Evolutionary conservation across 1,284 basidiomycete species (phyloP).

Genomic region (Anthracocystis walkeri): DNA sequence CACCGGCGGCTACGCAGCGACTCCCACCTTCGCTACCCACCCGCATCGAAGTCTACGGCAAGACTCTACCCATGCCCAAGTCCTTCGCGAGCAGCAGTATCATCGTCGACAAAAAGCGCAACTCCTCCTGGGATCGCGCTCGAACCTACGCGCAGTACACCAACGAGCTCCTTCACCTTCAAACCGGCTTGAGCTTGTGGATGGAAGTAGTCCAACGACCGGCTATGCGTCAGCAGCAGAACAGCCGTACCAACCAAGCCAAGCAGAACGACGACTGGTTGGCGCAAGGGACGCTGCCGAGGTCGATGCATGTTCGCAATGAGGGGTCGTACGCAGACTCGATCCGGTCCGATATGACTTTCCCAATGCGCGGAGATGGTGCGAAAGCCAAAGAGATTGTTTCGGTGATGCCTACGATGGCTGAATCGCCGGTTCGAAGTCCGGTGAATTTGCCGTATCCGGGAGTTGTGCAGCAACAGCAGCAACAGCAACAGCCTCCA

Average conservation of each 20-base stretch:
- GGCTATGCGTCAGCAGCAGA: conserved; percentile 50
- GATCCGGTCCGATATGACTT: conserved; percentile 61
- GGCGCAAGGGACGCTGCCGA: conserved; percentile 20
- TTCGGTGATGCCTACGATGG: conserved; percentile 41
- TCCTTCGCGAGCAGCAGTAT: conserved; percentile 52
- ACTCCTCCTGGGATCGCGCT: conserved; percentile 60
- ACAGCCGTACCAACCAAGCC: conserved; percentile 10
- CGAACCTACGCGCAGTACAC: conserved; percentile 56
- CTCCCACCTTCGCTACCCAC: conserved; percentile 2
- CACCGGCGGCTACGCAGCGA: conserved; percentile 7
- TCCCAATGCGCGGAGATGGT: conserved; percentile 64
- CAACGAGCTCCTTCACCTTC: conserved; percentile 54
- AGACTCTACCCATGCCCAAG: conserved; percentile 52
- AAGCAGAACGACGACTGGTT: conserved; percentile 21
- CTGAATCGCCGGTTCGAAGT: conserved; percentile 36
- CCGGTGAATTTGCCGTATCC: conserved; percentile 57
- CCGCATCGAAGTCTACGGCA: conserved; percentile 56
- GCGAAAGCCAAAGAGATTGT: conserved; percentile 63
- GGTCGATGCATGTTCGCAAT: conserved; percentile 34
- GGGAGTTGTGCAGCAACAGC: conserved; percentile 31
- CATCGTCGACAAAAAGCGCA: conserved; percentile 43
- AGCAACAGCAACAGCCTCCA: conserved; percentile 21
- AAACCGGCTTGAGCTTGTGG: conserved; percentile 57
- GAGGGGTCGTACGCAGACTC: conserved; percentile 59
- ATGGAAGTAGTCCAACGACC: conserved; percentile 52